These are phyloP conservation scores for Ustilaginoidea virens DNA, from an alignment of 2,329 filamentous ascomycete species.

Conservation along the genomic window DNA sequence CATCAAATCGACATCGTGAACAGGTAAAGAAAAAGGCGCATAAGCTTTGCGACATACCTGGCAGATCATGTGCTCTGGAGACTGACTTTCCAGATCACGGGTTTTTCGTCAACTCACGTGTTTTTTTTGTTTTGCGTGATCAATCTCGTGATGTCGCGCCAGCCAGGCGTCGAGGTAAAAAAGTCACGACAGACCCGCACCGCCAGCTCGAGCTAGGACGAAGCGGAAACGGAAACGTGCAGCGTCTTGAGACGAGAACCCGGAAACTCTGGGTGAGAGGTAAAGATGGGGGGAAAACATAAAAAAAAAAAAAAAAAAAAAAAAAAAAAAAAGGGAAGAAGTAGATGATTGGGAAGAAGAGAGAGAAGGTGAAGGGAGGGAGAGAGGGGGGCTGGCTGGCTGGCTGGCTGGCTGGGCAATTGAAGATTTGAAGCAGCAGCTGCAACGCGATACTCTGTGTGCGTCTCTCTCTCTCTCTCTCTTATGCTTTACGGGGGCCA, in stretches of 20 bases:
- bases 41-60: slow-evolving; percentile 25
- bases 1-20: slow-evolving; percentile 8
- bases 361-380: background rate
- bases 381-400: too few species aligned
- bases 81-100: slow-evolving; percentile 28
- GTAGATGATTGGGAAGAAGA: slow-evolving; percentile 4
- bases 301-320: slow-evolving; percentile 5
- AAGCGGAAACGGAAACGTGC: slow-evolving; percentile 26
- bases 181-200: slow-evolving; percentile 13
- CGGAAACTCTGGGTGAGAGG: slow-evolving; percentile 51
- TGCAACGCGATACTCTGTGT: too few species aligned
- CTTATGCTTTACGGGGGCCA: too few species aligned
- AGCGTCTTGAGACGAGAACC: slow-evolving; percentile 53
- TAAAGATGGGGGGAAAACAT: slow-evolving; percentile 3
- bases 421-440: too few species aligned
- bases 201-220: slow-evolving; percentile 4
- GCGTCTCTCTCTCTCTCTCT: too few species aligned
- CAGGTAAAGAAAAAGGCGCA: slow-evolving; percentile 6
- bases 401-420: too few species aligned
- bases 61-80: slow-evolving; percentile 27
- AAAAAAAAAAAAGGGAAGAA: slow-evolving; percentile 4
- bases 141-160: slow-evolving; percentile 33
- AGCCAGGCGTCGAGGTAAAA: slow-evolving; percentile 10
- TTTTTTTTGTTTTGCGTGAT: slow-evolving; percentile 30
- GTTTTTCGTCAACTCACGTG: slow-evolving; percentile 29